A percentile compares a stretch with the other conserved stretches of the same genome.
Conservation (phyloP, 1,139 yeast genomes). For the Pichia sp. region DNA sequence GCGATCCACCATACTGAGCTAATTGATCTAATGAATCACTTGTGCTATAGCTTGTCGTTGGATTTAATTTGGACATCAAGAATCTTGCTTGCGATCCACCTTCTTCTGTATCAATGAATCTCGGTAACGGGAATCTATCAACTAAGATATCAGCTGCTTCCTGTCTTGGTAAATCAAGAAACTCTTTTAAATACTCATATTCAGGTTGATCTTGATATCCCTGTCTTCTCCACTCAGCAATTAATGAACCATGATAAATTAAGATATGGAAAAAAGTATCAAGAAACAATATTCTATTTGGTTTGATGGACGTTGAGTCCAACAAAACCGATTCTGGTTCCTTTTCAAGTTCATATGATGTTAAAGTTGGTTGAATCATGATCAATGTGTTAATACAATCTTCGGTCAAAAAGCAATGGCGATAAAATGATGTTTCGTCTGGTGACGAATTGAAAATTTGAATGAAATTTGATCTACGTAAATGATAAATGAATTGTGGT, state of each 20-base stretch:
- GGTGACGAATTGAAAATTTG: slow-evolving; percentile 74
- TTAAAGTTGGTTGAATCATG: slow-evolving; percentile 72
- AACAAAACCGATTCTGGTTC: slow-evolving; percentile 60
- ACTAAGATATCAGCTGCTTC: slow-evolving; percentile 63
- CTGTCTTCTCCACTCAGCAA: slow-evolving; percentile 64
- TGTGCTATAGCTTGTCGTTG: slow-evolving; percentile 52
- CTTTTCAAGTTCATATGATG: slow-evolving; percentile 55
- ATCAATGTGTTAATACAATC: slow-evolving; percentile 59
- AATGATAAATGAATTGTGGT: slow-evolving; percentile 70
- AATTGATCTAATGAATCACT: slow-evolving; percentile 28
- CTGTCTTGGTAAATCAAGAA: slow-evolving; percentile 56
- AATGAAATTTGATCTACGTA: slow-evolving; percentile 62
- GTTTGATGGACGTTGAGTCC: slow-evolving; percentile 61
- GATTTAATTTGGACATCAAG: slow-evolving; percentile 66
- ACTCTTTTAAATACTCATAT: slow-evolving; percentile 52
- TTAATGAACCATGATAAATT: slow-evolving; percentile 60
- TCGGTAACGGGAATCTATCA: slow-evolving; percentile 67
- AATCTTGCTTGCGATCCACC: slow-evolving; percentile 78
- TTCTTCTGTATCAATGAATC: slow-evolving; percentile 68
- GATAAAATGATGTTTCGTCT: slow-evolving; percentile 65
- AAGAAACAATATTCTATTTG: slow-evolving; percentile 52
- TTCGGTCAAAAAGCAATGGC: slow-evolving; percentile 62
- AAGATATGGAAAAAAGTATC: slow-evolving; percentile 73
- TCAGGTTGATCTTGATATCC: slow-evolving; percentile 64
- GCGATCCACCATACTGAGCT: slow-evolving; percentile 6